Evolutionary conservation across 2,329 filamentous ascomycete genomes (phyloP), one percentile per base, ranked within the genome.

Genomic region (Alternaria ventricosa): DNA sequence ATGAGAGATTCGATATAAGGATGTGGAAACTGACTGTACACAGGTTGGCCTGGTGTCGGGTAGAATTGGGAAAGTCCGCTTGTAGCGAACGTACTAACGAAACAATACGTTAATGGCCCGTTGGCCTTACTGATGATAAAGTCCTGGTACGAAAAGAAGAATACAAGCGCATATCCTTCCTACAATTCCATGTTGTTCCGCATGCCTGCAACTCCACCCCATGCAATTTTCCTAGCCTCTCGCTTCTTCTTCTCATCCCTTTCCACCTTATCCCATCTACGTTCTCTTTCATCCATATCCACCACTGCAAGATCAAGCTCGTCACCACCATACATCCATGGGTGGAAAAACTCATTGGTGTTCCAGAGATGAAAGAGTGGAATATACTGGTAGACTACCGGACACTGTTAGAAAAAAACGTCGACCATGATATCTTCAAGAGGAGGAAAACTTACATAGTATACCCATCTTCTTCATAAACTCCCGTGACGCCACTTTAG

Each of bases 21-120:
- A 4, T 25, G 8, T 11, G 5, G 43, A 56, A 18, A 63, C 50
- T 55, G 15, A 50, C 28, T 22, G 23, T 36, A 11, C 36, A 15
- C 9, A 63, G 61, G 50, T 47, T 63, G 59, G 59, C 59, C 59
- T 15, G 36, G 47, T 20, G n/a, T 61, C 9, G 54, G 53, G 6
- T 61, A 51, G 27, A 5, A 18, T 13, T 18, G 51, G 9, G 3
- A 7, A 7, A 36, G 5, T 20, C 6, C 3, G 18, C 20, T 45
- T 6, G 5, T 45, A 45, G 43, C 20, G 43, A 3, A 12, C 18
- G 36, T 41, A 41, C 36, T 41, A 18, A 41, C n/a, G n/a, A 41
- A 10, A 3, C 36, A 18, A 18, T 41, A 18, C 36, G n/a, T 41
- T 11, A 18, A 41, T n/a, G 36, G 18, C 5, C 3, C 36, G 36